These are phyloP conservation scores for Alternaria panax DNA, from an alignment of 2,329 filamentous ascomycete genomes.

Conservation along the genomic window DNA sequence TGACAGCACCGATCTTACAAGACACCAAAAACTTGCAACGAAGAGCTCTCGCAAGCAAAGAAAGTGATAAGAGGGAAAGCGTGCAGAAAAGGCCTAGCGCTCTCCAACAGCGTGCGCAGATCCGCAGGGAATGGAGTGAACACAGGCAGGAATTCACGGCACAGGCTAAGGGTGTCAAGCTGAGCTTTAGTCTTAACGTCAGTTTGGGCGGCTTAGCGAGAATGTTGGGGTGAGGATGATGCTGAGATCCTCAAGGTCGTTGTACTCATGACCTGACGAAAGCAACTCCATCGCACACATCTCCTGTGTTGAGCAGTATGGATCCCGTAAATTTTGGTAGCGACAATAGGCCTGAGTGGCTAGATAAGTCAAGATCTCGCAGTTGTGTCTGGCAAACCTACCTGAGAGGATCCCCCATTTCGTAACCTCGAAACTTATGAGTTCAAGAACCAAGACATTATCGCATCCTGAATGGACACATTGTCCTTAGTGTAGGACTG, in stretches of 20 bases:
- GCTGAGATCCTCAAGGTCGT: neutral
- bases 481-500: neutral
- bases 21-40: conserved; percentile 24
- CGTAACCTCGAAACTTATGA: neutral
- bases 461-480: neutral
- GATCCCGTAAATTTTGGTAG: neutral
- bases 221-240: conserved; percentile 25
- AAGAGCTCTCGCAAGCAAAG: conserved; percentile 6
- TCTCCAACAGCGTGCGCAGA: conserved; percentile 31
- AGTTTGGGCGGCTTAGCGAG: conserved; percentile 33
- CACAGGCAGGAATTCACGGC: conserved; percentile 35
- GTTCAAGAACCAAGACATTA: neutral
- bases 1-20: conserved; percentile 28
- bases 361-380: neutral
- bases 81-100: conserved; percentile 18
- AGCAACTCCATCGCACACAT: neutral
- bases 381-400: neutral
- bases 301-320: neutral
- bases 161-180: conserved; percentile 35
- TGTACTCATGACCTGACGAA: neutral
- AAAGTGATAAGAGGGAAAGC: conserved; percentile 12
- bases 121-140: conserved; percentile 39
- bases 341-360: neutral
- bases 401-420: neutral
- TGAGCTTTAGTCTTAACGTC: conserved; percentile 43